Conservation (phyloP, 345 rosid genomes). For the Microthlaspi erraticum region DNA sequence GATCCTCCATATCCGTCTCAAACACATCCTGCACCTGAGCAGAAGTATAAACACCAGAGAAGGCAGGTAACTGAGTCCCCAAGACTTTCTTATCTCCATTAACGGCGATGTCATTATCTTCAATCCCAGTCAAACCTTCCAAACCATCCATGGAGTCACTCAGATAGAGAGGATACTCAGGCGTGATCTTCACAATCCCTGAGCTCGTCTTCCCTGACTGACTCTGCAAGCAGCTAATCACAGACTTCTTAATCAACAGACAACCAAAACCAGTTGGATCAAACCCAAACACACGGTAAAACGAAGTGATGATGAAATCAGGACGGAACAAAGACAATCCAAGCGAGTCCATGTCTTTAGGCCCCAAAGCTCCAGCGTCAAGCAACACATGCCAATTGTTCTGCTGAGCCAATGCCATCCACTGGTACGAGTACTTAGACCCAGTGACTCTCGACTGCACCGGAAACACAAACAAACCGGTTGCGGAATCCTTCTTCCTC, state of each 20-base stretch:
- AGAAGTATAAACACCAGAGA: constrained; percentile 89
- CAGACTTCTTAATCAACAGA: constrained; percentile 94
- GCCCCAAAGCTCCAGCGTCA: constrained; percentile 98
- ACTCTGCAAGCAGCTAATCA: constrained; percentile 91
- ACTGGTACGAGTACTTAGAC: constrained; percentile 95
- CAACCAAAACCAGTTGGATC: constrained; percentile 99
- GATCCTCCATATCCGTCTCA: constrained; percentile 89
- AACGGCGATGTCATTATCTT: constrained; percentile 58
- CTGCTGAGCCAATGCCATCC: constrained; percentile 99
- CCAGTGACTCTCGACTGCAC: constrained; percentile 98
- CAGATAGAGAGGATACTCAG: constrained; percentile 89
- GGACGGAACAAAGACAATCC: constrained; percentile 97
- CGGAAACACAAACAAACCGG: constrained; percentile 93
- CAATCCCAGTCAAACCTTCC: constrained; percentile 62
- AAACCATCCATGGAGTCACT: constrained; percentile 91
- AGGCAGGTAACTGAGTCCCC: constrained; percentile 87
- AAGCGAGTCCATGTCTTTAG: constrained; percentile 99
- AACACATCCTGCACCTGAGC: constrained; percentile 95
- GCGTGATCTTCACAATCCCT: constrained; percentile 97
- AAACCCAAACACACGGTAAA: constrained; percentile 91
- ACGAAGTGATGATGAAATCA: constrained; percentile 93
- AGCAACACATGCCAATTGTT: constrained; percentile 98
- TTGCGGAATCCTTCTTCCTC: constrained; percentile 90
- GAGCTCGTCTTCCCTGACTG: constrained; percentile 90
- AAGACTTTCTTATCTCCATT: constrained; percentile 65